These are phyloP conservation scores for Cairneyella variabilis DNA, from an alignment of 495 filamentous ascomycete genomes.

Conservation along the genomic window DNA sequence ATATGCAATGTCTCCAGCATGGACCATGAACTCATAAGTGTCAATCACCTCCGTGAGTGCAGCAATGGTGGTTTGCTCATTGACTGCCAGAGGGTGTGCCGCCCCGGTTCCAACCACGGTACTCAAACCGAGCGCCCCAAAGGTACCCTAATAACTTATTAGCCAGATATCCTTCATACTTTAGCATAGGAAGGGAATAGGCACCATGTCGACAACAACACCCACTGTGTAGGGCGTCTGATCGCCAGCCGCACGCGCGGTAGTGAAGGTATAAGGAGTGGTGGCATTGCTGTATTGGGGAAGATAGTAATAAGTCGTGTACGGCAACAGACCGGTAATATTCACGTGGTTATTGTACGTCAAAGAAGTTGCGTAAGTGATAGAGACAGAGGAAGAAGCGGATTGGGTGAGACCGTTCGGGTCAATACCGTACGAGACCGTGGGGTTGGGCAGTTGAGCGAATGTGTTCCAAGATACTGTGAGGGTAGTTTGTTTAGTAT, in stretches of 20 bases:
- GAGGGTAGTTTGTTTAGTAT: no score
- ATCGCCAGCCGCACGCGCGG: conserved; percentile 36
- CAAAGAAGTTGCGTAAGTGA: conserved; percentile 45
- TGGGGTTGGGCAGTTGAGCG: conserved; percentile 32
- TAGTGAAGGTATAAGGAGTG: conserved; percentile 29
- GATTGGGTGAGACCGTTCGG: conserved; percentile 26
- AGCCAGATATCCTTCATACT: no score
- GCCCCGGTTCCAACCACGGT: conserved; percentile 24
- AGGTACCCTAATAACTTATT: no score
- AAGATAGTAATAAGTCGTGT: conserved; percentile 49
- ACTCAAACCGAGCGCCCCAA: conserved; percentile 31
- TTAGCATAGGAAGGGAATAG: no score
- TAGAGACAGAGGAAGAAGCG: conserved; percentile 35
- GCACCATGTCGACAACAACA: conserved; percentile 49
- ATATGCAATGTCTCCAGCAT: no score
- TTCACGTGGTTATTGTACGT: conserved; percentile 48
- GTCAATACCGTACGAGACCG: conserved; percentile 39
- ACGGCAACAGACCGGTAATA: conserved; percentile 37
- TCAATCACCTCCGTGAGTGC: conserved; percentile 22
- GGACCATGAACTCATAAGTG: conserved; percentile 34
- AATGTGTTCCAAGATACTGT: conserved; percentile 55
- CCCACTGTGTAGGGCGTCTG: conserved; percentile 43
- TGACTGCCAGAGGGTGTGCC: conserved; percentile 24
- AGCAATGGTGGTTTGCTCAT: conserved; percentile 34
- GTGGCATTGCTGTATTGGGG: conserved; percentile 26